Base-by-base conservation (phyloP, 1,284 basidiomycete genomes). In the Rhodotorula sp. region DNA sequence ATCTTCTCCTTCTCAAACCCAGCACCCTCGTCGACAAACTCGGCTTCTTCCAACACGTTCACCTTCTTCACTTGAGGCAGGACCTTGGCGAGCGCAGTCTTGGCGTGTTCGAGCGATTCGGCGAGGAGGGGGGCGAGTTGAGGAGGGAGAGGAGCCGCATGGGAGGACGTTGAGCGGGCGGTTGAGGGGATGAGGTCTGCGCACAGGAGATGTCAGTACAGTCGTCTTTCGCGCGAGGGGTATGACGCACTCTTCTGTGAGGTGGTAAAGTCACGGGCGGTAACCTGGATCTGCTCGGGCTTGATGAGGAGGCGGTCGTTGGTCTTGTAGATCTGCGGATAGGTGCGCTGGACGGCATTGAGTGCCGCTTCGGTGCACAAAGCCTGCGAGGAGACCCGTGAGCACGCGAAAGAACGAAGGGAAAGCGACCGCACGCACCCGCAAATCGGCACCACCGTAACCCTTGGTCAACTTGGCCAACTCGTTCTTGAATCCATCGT, bases 251-350 rank as follows among this genome's bases (percentile, higher is more conserved):
- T 94, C 82, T 97, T 94, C 72, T 97, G 88, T 1, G 94, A 92
- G 77, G 96, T 90, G 92, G 97, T 94, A 78, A 99, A 99, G 80
- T 99, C 96, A 64, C 92, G 86, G 51, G 96, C 85, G 59, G 90
- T 88, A 15, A 98, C 88, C 51, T 85, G 85, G 72, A 99, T 96
- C 1, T 89, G 88, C 75, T 91, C 89, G 2, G 94, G 91, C 70
- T 94, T 87, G 59, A 99, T 84, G 54, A 94, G 78, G 18, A 99
- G 81, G 10, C 96, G 85, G 72, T 99, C 93, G 40, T 85, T 87
- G 3, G 92, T 90, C 81, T 92, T 89, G 84, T 99, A 99, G 64
- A 99, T 96, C 79, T 99, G 96, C 0, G 96, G 96, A 80, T 99
- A 99, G 57, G 90, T 85, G 63, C 96, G 84, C 79, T 99, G 96